Percentiles rank a stretch among this genome's conserved stretches.
These are phyloP conservation scores for Cercospora brassicicola DNA, from an alignment of 2,329 filamentous ascomycete species.

Conservation along the genomic window DNA sequence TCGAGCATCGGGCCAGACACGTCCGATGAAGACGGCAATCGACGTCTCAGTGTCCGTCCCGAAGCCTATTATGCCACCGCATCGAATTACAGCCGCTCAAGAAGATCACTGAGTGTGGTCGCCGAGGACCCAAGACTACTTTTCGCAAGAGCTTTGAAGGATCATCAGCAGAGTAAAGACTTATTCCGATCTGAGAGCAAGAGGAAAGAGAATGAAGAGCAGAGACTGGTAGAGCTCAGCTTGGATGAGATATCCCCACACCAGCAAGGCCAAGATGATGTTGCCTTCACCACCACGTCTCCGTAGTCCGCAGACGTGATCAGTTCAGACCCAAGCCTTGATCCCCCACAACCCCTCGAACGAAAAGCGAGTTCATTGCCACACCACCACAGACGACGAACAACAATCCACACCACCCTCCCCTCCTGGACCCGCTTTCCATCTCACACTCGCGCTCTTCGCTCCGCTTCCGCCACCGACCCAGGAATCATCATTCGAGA, in stretches of 20 bases:
- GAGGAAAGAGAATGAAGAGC: slow-evolving; percentile 10
- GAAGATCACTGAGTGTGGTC: slow-evolving; percentile 9
- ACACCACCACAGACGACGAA: not conserved
- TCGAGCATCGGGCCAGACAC: not conserved
- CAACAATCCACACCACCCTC: slow-evolving; percentile 31
- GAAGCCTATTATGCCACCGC: slow-evolving; percentile 6
- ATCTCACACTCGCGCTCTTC: slow-evolving; percentile 47
- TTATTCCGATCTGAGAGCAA: slow-evolving; percentile 15
- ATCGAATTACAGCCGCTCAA: slow-evolving; percentile 12
- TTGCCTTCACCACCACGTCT: slow-evolving; percentile 3
- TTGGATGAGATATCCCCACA: not conserved
- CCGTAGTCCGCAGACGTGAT: slow-evolving; percentile 10
- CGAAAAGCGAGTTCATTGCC: not conserved
- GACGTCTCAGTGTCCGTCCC: not conserved
- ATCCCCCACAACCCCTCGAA: not conserved
- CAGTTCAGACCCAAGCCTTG: not conserved
- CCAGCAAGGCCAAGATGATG: not conserved
- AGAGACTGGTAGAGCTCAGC: not conserved
- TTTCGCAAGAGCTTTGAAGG: slow-evolving; percentile 13
- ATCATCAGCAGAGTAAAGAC: slow-evolving; percentile 17
- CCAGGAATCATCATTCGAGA: slow-evolving; percentile 39
- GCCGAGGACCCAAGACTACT: slow-evolving; percentile 17
- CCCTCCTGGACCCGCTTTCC: slow-evolving; percentile 50
- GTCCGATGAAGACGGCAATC: not conserved
- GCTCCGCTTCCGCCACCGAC: slow-evolving; percentile 43